Evolutionary conservation across 805 yeast genomes (phyloP).

Genomic region (Priceomyces castillae): DNA sequence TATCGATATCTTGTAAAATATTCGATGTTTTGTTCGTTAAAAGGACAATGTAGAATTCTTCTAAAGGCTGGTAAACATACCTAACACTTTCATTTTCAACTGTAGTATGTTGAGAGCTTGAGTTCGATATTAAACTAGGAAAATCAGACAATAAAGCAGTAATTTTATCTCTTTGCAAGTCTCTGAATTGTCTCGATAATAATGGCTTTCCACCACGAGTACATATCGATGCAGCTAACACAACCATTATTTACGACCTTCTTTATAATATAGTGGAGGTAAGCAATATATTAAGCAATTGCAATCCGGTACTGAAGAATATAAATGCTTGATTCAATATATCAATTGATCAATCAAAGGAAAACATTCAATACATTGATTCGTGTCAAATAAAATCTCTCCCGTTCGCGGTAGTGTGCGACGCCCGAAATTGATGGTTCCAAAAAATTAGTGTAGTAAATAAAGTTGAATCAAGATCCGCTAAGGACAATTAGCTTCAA

Average conservation of each 20-base stretch:
- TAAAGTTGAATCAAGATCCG: no score
- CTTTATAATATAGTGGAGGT: not conserved
- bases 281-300: not conserved
- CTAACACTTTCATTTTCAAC: constrained; percentile 91
- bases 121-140: constrained; percentile 71
- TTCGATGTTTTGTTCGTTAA: constrained; percentile 90
- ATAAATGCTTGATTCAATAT: not conserved
- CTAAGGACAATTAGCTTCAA: no score
- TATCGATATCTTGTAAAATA: constrained; percentile 90
- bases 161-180: constrained; percentile 78
- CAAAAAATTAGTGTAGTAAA: no score
- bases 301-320: not conserved
- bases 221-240: constrained; percentile 91
- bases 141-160: constrained; percentile 82
- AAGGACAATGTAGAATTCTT: constrained; percentile 85
- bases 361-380: not conserved
- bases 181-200: constrained; percentile 88
- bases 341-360: not conserved
- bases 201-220: constrained; percentile 92
- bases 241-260: constrained; percentile 50
- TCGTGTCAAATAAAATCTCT: constrained; percentile 3
- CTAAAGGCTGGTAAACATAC: constrained; percentile 94
- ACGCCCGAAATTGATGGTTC: constrained; percentile 1
- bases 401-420: constrained; percentile 2
- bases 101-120: constrained; percentile 81